Evolutionary conservation across 495 filamentous ascomycete species (phyloP).

Genomic region (Xylaria scruposa): DNA sequence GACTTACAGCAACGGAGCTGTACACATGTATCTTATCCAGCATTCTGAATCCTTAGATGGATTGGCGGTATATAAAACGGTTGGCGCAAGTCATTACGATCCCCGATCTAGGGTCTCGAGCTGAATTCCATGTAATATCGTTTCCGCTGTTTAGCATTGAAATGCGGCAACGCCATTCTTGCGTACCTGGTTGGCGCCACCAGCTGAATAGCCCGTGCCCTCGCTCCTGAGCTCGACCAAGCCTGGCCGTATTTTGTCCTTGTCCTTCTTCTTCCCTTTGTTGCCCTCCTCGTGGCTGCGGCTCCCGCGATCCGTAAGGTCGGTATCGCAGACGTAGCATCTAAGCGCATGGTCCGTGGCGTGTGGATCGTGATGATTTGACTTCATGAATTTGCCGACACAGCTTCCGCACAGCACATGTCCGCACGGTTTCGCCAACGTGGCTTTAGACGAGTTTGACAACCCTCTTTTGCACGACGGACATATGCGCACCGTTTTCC

Average conservation of each 20-base stretch:
- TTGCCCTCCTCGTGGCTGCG: constrained; percentile 32
- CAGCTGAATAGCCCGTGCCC: constrained; percentile 91
- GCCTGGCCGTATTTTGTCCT: constrained; percentile 70
- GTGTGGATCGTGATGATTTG: constrained; percentile 70
- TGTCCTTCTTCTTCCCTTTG: constrained; percentile 61
- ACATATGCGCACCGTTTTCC: constrained; percentile 67
- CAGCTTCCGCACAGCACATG: constrained; percentile 93
- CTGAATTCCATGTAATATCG: constrained; percentile 28
- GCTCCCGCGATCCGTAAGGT: constrained; percentile 62
- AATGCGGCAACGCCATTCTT: constrained; percentile 78
- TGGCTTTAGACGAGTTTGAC: constrained; percentile 81
- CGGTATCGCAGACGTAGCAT: constrained; percentile 90
- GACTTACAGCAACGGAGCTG: constrained; percentile 19
- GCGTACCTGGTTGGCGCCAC: constrained; percentile 81
- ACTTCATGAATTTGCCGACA: constrained; percentile 84
- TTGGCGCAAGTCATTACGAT: neutral
- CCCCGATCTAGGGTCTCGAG: neutral
- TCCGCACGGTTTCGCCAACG: constrained; percentile 89
- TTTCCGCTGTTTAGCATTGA: constrained; percentile 64
- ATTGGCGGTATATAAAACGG: neutral
- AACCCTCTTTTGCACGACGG: constrained; percentile 88
- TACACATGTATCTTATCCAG: constrained; percentile 6
- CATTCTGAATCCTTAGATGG: neutral
- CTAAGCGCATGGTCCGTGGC: constrained; percentile 60
- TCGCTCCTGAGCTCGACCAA: constrained; percentile 85